Conservation (phyloP, 805 yeast species). For the Ogataea nitratoaversa region DNA sequence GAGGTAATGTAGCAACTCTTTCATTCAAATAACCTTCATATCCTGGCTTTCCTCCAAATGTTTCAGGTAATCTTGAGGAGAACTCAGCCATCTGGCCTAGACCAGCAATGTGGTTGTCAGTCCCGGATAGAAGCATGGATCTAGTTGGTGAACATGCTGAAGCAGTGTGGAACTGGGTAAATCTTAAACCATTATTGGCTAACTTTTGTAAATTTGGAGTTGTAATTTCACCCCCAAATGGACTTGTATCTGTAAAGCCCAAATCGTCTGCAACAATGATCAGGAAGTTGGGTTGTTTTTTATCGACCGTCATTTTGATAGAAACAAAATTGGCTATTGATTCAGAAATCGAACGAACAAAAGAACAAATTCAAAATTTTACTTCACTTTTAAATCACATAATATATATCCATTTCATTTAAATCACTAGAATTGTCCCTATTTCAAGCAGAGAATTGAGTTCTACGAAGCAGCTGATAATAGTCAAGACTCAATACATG, state of each 20-base stretch:
- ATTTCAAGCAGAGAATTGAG: too few species aligned
- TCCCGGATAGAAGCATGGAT: constrained; percentile 57
- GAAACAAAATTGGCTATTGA: too few species aligned
- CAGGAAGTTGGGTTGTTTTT: constrained; percentile 54
- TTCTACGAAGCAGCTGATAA: too few species aligned
- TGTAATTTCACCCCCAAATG: constrained; percentile 55
- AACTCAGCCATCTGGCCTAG: constrained; percentile 55
- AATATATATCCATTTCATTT: too few species aligned
- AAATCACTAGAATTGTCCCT: too few species aligned
- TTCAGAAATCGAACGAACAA: too few species aligned
- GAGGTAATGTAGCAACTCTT: constrained; percentile 50
- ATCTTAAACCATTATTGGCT: constrained; percentile 42
- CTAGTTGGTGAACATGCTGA: constrained; percentile 64
- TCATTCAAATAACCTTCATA: constrained; percentile 52
- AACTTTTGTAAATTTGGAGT: constrained; percentile 49
- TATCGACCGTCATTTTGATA: too few species aligned
- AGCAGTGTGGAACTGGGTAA: constrained; percentile 60
- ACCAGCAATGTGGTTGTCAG: constrained; percentile 60
- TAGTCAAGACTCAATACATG: too few species aligned
- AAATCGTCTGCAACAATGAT: constrained; percentile 59
- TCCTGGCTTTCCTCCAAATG: constrained; percentile 43
- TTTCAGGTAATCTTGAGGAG: constrained; percentile 32
- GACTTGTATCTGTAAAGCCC: constrained; percentile 51
- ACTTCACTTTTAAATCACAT: too few species aligned
- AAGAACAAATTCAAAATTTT: too few species aligned